Conservation (phyloP, 2,329 filamentous ascomycete genomes). For the Graphilbum sp. region DNA sequence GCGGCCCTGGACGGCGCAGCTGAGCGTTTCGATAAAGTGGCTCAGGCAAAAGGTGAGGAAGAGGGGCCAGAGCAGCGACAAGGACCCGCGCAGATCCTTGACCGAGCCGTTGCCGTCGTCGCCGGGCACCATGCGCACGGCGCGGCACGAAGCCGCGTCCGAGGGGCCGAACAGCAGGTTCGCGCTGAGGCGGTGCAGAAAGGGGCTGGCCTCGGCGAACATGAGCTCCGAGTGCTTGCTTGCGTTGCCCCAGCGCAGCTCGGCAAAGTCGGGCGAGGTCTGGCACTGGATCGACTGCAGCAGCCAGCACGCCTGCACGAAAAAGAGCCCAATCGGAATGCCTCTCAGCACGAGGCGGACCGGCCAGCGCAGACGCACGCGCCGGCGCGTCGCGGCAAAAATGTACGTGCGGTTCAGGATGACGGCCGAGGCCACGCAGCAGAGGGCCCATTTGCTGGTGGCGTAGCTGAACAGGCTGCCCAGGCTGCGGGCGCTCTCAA, state of each 20-base stretch:
- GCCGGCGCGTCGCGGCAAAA: slow-evolving; percentile 74
- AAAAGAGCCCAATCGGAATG: slow-evolving; percentile 53
- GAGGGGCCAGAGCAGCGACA: slow-evolving; percentile 59
- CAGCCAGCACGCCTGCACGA: slow-evolving; percentile 50
- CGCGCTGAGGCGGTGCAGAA: slow-evolving; percentile 58
- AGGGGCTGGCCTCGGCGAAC: slow-evolving; percentile 51
- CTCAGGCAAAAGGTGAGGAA: slow-evolving; percentile 56
- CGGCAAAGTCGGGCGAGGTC: slow-evolving; percentile 56
- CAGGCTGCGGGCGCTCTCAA: slow-evolving; percentile 50
- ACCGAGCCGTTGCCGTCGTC: slow-evolving; percentile 29
- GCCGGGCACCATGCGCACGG: slow-evolving; percentile 53
- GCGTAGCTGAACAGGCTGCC: slow-evolving; percentile 81
- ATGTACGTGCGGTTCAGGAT: slow-evolving; percentile 84
- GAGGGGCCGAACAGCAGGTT: slow-evolving; percentile 55
- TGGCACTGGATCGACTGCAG: slow-evolving; percentile 86
- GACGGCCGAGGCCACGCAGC: slow-evolving; percentile 73
- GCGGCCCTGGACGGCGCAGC: slow-evolving; percentile 74
- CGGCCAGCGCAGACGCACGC: slow-evolving; percentile 60
- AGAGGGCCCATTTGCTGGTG: slow-evolving; percentile 82
- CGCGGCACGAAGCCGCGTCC: slow-evolving; percentile 58
- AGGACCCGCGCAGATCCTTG: slow-evolving; percentile 53
- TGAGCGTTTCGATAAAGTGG: slow-evolving; percentile 78
- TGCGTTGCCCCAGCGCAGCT: slow-evolving; percentile 52
- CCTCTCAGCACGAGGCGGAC: slow-evolving; percentile 54
- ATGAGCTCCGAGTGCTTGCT: slow-evolving; percentile 50